Evolutionary conservation across 805 yeast species (phyloP), one percentile per base, ranked within the genome.

Genomic region (Candida ulmi): DNA sequence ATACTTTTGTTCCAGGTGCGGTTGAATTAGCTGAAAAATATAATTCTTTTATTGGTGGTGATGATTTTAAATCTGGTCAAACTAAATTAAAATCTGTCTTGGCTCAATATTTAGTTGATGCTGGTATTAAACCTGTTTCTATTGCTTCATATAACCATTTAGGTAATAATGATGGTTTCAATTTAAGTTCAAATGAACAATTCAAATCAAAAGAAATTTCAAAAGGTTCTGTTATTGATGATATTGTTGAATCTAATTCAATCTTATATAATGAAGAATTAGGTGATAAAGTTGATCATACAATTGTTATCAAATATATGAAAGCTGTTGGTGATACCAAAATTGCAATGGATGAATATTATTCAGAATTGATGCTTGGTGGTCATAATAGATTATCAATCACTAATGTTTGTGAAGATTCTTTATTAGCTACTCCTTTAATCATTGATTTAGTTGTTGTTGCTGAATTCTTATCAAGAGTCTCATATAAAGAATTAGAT

Each of bases 321-420:
- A 84, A 86, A 41, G 96, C 97, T 8, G 97, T 90, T 36, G 96
- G 95, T 29, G 98, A 90, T 65, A 81, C 93, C 48, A 90, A 90
- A 71, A 96, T 90, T 48, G 98, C 98, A 38, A 91, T 90, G 97
- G 98, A 90, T 65, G 97, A 91, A 69, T 90, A 90, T 69, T 88
- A 91, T 70, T 83, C 95, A 41, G 97, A 90, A 66, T 79, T 90
- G 60, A 91, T 90, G 97, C 75, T 90, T 54, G 98, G 98, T 45
- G 98, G 98, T 33, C 96, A 90, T 69, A 91, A 90, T 71, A 83
- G 93, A 60, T 84, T 90, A 51, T 80, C 95, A 35, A 83, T 91
- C 58, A 95, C 90, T 68, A 90, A 91, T 61, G 95, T 91, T 31
- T 90, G 98, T 66, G 98, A 90, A 67, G 98, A 90, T 63, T 88